Conservation (phyloP, 2,329 filamentous ascomycete genomes). For the Dothistroma septosporum region DNA sequence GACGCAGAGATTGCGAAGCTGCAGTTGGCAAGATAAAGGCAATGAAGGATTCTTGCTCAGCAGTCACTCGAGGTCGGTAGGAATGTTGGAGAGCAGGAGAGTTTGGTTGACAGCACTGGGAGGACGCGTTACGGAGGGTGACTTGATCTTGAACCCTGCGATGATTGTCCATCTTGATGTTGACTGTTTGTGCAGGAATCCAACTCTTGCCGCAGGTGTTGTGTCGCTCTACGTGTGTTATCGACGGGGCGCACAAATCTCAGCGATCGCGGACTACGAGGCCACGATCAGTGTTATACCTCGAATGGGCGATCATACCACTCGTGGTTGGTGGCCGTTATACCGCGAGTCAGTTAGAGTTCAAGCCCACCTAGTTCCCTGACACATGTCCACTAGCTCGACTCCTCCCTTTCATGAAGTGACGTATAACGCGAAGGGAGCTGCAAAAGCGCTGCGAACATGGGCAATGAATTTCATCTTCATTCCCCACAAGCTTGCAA, state of each 20-base stretch:
- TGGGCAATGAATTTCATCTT: not conserved
- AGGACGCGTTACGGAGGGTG: too few species aligned
- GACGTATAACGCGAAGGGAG: constrained; percentile 1
- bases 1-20: not conserved
- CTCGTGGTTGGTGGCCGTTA: constrained; percentile 1
- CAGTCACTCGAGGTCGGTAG: too few species aligned
- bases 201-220: not conserved
- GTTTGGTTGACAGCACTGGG: too few species aligned
- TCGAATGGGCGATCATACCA: not conserved
- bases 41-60: too few species aligned
- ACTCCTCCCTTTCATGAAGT: constrained; percentile 1
- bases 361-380: not conserved
- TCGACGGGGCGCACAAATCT: not conserved
- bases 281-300: not conserved
- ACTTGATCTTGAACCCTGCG: not conserved
- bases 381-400: constrained; percentile 5
- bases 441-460: not conserved
- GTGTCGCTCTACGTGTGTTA: not conserved
- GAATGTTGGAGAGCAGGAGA: too few species aligned
- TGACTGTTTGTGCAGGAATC: not conserved
- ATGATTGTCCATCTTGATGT: not conserved
- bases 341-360: not conserved
- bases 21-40: not conserved
- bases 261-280: not conserved
- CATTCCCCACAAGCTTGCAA: constrained; percentile 2